Evolutionary conservation across 345 rosid genomes (phyloP).

Genomic region (Brassica carinata): DNA sequence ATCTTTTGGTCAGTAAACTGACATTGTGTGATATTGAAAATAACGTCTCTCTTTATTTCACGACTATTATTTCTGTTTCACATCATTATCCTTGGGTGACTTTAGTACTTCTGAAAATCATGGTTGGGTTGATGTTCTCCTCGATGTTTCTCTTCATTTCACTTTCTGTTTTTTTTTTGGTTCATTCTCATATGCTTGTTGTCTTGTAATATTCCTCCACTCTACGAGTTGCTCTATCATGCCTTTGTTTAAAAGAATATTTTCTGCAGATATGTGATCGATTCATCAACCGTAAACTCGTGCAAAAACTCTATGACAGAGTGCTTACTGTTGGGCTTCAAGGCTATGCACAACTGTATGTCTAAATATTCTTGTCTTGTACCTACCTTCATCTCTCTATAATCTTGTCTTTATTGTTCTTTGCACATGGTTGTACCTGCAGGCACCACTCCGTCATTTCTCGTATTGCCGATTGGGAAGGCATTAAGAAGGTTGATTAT

Average conservation of each 20-base stretch:
- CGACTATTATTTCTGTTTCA: constrained; percentile 1
- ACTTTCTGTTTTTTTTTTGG: neutral
- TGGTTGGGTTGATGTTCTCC: constrained; percentile 7
- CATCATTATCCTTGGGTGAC: neutral
- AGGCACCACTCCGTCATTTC: constrained; percentile 82
- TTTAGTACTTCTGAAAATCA: neutral
- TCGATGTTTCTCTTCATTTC: neutral
- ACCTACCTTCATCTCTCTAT: neutral
- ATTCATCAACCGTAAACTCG: constrained; percentile 65
- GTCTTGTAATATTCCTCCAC: neutral
- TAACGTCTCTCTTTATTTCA: neutral
- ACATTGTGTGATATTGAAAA: constrained; percentile 1
- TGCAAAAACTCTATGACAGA: constrained; percentile 79
- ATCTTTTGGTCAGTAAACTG: constrained; percentile 75
- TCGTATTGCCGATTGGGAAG: constrained; percentile 94
- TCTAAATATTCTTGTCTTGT: constrained; percentile 30
- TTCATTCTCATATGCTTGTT: neutral
- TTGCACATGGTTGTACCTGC: constrained; percentile 29
- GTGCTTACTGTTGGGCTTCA: constrained; percentile 90
- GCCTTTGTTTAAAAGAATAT: constrained; percentile 7
- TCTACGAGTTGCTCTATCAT: neutral
- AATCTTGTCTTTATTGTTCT: neutral
- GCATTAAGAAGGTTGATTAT: constrained; percentile 72
- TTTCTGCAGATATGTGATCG: constrained; percentile 78
- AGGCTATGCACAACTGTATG: constrained; percentile 88